Conservation (phyloP, 768 basidiomycete genomes). For the Lactarius tabidus region DNA sequence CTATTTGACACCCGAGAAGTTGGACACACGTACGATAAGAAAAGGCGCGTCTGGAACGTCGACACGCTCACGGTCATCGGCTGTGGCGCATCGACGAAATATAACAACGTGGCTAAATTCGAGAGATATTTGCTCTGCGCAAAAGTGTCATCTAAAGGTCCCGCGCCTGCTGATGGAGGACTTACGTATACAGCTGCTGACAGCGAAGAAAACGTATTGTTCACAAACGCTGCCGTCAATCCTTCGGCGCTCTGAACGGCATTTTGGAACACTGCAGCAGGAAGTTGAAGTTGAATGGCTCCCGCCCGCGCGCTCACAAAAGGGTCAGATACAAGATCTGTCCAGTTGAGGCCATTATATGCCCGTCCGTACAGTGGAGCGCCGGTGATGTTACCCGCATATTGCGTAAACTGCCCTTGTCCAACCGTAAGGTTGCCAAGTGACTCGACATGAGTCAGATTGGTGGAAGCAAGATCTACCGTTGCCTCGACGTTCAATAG, state of each 20-base stretch:
- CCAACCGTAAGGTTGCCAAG: slow-evolving; percentile 38
- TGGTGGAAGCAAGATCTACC: slow-evolving; percentile 43
- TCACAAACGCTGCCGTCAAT: slow-evolving; percentile 37
- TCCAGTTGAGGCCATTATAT: slow-evolving; percentile 54
- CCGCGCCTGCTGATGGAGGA: slow-evolving; percentile 8
- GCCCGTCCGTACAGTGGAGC: slow-evolving; percentile 42
- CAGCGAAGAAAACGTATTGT: slow-evolving; percentile 37
- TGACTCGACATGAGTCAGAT: slow-evolving; percentile 41
- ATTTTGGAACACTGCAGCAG: slow-evolving; percentile 49
- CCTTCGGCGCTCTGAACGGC: slow-evolving; percentile 40
- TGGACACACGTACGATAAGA: slow-evolving; percentile 40
- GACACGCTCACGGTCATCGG: slow-evolving; percentile 40
- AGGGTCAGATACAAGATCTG: slow-evolving; percentile 36
- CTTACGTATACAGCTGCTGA: slow-evolving; percentile 49
- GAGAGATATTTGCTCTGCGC: slow-evolving; percentile 44
- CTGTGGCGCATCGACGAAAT: slow-evolving; percentile 40
- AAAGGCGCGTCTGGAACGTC: slow-evolving; percentile 45
- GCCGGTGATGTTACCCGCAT: slow-evolving; percentile 43
- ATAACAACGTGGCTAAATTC: slow-evolving; percentile 48
- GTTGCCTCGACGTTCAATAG: slow-evolving; percentile 44
- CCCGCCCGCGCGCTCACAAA: slow-evolving; percentile 39
- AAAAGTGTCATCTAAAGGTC: neutral
- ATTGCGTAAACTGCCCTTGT: slow-evolving; percentile 38
- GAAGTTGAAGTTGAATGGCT: slow-evolving; percentile 47
- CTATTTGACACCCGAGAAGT: neutral